Evolutionary conservation across 2,329 filamentous ascomycete genomes (phyloP).

Genomic region (Cladosporium sp.): DNA sequence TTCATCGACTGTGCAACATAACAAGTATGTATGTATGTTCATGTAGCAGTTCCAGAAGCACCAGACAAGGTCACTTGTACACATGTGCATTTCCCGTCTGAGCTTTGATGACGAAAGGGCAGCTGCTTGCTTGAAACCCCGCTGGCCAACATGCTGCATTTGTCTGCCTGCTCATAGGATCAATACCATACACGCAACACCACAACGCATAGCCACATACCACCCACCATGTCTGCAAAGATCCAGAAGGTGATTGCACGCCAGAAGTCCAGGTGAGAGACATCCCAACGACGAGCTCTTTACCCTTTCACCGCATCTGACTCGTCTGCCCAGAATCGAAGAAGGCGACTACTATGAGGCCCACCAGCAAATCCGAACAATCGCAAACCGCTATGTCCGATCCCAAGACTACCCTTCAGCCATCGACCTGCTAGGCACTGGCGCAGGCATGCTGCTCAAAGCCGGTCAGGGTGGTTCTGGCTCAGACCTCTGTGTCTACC

Average conservation of each 20-base stretch:
- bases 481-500: constrained; percentile 81
- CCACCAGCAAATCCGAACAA: constrained; percentile 95
- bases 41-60: not conserved
- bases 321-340: constrained; percentile 61
- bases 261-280: constrained; percentile 71
- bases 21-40: not conserved
- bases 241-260: constrained; percentile 72
- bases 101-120: not conserved
- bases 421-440: constrained; percentile 80
- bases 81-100: not conserved
- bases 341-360: constrained; percentile 97
- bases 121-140: not conserved
- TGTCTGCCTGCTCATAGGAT: not conserved
- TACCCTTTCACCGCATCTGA: constrained; percentile 4
- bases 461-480: constrained; percentile 93
- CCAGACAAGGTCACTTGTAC: not conserved
- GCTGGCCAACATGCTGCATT: not conserved
- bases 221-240: constrained; percentile 43
- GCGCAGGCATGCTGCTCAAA: constrained; percentile 81
- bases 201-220: not conserved
- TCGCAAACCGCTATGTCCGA: constrained; percentile 92
- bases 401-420: constrained; percentile 79
- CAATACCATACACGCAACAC: not conserved
- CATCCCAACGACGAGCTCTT: not conserved
- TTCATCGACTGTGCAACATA: not conserved